Conservation (phyloP, 2,329 filamentous ascomycete genomes). For the Lecanosticta acicola region DNA sequence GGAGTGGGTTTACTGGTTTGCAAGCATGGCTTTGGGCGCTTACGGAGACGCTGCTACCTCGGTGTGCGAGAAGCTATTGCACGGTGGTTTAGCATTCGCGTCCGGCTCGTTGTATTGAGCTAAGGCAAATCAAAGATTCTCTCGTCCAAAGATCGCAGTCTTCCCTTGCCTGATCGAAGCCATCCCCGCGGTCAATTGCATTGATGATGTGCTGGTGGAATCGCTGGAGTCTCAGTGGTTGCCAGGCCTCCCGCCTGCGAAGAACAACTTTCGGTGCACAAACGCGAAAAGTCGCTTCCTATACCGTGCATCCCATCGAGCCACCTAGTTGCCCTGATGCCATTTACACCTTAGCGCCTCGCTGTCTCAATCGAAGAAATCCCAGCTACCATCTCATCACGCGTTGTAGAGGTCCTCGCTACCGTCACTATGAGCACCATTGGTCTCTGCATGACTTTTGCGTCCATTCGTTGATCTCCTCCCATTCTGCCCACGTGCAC, state of each 20-base stretch:
- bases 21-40: constrained; percentile 16
- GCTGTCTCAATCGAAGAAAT: background rate
- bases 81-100: constrained; percentile 6
- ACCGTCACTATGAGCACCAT: constrained; percentile 13
- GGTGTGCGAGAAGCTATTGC: constrained; percentile 1
- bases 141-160: constrained; percentile 5
- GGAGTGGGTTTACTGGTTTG: constrained; percentile 13
- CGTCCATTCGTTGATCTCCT: constrained; percentile 17
- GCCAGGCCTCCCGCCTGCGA: too few relatives aligned
- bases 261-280: too few relatives aligned
- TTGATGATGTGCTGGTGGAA: too few relatives aligned
- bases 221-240: too few relatives aligned
- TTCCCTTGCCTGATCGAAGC: too few relatives aligned
- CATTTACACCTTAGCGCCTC: constrained; percentile 13
- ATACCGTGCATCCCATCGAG: too few relatives aligned
- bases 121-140: constrained; percentile 12
- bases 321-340: constrained; percentile 3
- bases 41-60: constrained; percentile 11
- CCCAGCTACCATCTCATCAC: constrained; percentile 5
- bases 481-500: constrained; percentile 1
- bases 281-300: too few relatives aligned
- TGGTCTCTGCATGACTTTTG: constrained; percentile 13
- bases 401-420: constrained; percentile 3
- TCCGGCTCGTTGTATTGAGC: constrained; percentile 12
- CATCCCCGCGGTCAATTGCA: too few relatives aligned